These are phyloP conservation scores for Cyclotella atomus DNA, from an alignment of 108 stramenopile genomes.

Conservation along the genomic window DNA sequence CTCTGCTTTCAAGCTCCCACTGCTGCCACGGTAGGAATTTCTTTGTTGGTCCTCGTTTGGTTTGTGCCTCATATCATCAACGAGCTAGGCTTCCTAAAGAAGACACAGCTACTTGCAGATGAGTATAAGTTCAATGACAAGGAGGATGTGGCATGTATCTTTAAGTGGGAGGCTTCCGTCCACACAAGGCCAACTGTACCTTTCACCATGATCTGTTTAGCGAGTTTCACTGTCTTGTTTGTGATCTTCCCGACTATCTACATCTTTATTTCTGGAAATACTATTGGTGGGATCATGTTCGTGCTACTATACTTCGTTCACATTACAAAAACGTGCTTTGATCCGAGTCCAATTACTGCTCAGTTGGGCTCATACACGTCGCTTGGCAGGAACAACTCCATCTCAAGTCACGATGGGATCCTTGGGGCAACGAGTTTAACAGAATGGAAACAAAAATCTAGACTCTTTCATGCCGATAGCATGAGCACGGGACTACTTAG, in stretches of 20 bases:
- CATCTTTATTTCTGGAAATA: not conserved
- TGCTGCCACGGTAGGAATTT: not conserved
- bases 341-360: not conserved
- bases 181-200: not conserved
- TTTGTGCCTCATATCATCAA: not conserved
- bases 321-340: not conserved
- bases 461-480: not conserved
- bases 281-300: not conserved
- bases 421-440: not conserved
- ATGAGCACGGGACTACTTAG: not conserved
- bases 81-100: too few relatives aligned
- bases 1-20: not conserved
- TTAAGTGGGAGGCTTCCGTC: conserved; percentile 1
- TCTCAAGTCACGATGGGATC: not conserved
- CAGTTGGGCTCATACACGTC: not conserved
- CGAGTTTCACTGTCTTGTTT: not conserved
- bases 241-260: not conserved
- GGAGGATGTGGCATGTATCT: not conserved
- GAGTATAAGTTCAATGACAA: not conserved
- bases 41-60: not conserved
- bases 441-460: not conserved
- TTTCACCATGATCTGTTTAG: not conserved
- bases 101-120: not conserved
- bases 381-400: not conserved
- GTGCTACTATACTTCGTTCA: not conserved